Base-by-base conservation (phyloP, 129 eudicot species). In the Artemisia argyi region DNA sequence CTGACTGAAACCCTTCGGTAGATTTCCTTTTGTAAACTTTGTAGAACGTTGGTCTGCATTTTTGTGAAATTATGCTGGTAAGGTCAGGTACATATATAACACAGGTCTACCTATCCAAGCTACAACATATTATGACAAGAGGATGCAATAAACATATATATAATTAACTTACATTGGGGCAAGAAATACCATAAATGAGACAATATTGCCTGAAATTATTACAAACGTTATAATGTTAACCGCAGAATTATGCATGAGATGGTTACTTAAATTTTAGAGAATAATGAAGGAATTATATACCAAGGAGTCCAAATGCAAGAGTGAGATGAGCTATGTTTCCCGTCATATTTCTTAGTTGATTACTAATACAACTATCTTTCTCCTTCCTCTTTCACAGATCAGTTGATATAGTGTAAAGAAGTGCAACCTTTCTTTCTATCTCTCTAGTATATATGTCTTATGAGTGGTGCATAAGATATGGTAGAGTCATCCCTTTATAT, bases 291-390 rank as follows among this genome's bases (percentile, higher is more conserved):
- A 32, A 5, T 5, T 32, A 32, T 32, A 4, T 32, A 32, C 96
- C 96, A 62, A 90, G 89, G 60, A 90, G 82, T 47, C 97, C 97
- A 75, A 87, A 90, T 14, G n/a, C n/a, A n/a, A n/a, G n/a, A n/a
- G n/a, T n/a, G n/a, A n/a, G n/a, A n/a, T n/a, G n/a, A n/a, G n/a
- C 74, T 76, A 81, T 79, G 74, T 71, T 66, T n/a, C 53, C 75
- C 12, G 69, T 71, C 83, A 79, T 83, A 55, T 79, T 26, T 58
- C 78, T 67, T 14, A 50, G 7, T 50, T 50, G 54, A 50, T 15
- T 50, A 50, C 54, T 11, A 50, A 50, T 71, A 16, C 16, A 58
- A 22, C 5, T 28, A 28, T 28, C 32, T 28, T 3, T 32, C 42
- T 32, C 42, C 42, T 32, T 32, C 7, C 7, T 32, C 7, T 32